These are phyloP conservation scores for Sporobolomyces phaffii DNA, from an alignment of 768 basidiomycete genomes.

Conservation along the genomic window DNA sequence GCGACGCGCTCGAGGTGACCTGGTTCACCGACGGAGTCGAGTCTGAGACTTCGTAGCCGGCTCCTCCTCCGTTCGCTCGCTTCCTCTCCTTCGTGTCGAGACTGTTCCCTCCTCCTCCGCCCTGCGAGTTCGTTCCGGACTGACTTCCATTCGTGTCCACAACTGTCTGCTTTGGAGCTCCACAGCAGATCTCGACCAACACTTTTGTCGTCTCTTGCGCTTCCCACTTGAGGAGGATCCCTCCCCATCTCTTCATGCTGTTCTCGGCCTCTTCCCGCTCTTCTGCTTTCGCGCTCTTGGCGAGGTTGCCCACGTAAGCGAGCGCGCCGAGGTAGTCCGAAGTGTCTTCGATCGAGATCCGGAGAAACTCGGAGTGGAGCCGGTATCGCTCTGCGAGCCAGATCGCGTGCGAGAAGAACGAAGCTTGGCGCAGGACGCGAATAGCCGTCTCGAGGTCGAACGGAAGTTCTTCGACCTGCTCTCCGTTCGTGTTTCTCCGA, in stretches of 20 bases:
- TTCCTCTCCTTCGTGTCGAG: background rate
- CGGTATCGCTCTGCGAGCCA: constrained; percentile 89
- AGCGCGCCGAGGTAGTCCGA: constrained; percentile 74
- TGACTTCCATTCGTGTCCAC: constrained; percentile 33
- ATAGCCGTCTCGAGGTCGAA: constrained; percentile 98
- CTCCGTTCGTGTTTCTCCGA: background rate
- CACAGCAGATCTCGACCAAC: constrained; percentile 84
- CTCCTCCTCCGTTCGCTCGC: background rate
- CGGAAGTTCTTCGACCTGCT: constrained; percentile 59
- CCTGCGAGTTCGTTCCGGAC: background rate
- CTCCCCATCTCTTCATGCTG: constrained; percentile 54
- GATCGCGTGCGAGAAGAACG: constrained; percentile 88
- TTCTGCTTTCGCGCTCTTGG: constrained; percentile 60
- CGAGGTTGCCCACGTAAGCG: constrained; percentile 65
- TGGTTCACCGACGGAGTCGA: background rate
- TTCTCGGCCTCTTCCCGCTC: constrained; percentile 14
- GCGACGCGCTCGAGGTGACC: background rate
- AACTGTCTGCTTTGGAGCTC: constrained; percentile 34
- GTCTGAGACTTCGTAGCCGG: constrained; percentile 12
- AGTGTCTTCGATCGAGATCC: constrained; percentile 90
- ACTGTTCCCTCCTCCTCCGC: background rate
- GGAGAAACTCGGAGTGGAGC: constrained; percentile 82
- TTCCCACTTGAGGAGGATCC: constrained; percentile 69
- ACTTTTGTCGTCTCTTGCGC: constrained; percentile 85
- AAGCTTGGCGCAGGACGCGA: constrained; percentile 89